Evolutionary conservation across 345 rosid species (phyloP), one percentile per base, ranked within the genome.

Genomic region (Gossypium thurberi): DNA sequence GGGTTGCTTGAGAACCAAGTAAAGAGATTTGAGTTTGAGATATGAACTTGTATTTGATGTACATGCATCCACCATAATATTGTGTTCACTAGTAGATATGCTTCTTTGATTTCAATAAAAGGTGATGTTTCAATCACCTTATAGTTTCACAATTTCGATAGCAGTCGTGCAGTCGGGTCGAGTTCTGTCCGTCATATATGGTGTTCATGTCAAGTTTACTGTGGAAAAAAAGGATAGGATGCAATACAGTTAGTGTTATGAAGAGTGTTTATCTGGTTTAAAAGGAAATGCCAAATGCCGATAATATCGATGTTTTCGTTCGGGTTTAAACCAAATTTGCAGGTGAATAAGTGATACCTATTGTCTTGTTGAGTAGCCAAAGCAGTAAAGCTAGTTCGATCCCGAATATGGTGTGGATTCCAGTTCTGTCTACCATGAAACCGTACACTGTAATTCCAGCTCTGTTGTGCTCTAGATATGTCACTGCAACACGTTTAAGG

Each of bases 371-470:
- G 78, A 93, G 96, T 82, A 93, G 70, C 98, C 98, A 93, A 61
- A 93, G 91, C 23, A 88, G 83, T 42, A 93, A 87, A 75, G 96
- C 94, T 42, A 93, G 83, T 67, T 93, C 90, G 68, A 91, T 78
- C 3, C 87, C 98, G 60, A 90, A 91, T 61, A 93, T 85, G 51
- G 97, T 84, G 76, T 93, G 97, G 58, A 93, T 82, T 87, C 92
- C 89, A 59, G 94, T 74, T 85, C 98, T 87, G 74, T 91, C 97
- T 71, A 93, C 84, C 79, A 86, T 87, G 83, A 88, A 93, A 53
- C 97, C 98, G 7, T 70, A 93, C 40, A 90, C 90, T 2, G 97
- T 93, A 78, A 93, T 93, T 72, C 98, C 98, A 13, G 97, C 96
- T 76, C 73, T 81, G 71, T 93, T 93, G 83, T 88, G 88, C 81